Percentiles rank a stretch among this genome's conserved stretches.
Evolutionary conservation across 2,329 filamentous ascomycete species (phyloP).

Genomic region (Ophiostoma populinum): DNA sequence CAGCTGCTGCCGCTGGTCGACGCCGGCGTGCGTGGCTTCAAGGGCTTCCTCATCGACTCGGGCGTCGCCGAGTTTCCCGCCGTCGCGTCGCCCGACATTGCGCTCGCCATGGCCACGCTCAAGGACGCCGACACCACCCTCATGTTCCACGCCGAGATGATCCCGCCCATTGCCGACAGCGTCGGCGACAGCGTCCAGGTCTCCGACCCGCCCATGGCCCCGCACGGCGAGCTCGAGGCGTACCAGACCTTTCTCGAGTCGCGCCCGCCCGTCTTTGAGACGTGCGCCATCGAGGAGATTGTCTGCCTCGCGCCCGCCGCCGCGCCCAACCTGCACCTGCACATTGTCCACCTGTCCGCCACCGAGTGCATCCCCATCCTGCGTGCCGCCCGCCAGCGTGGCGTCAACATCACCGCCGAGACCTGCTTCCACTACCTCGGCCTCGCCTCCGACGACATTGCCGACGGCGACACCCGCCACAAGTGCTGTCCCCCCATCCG

Average conservation of each 20-base stretch:
- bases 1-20: constrained; percentile 68
- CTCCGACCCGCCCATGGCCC: constrained; percentile 51
- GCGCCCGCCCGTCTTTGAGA: constrained; percentile 78
- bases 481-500: constrained; percentile 94
- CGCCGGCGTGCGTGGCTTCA: constrained; percentile 84
- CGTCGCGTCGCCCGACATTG: constrained; percentile 64
- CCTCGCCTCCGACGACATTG: constrained; percentile 64
- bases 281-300: constrained; percentile 76
- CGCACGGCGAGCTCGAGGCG: constrained; percentile 52
- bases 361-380: constrained; percentile 73
- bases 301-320: constrained; percentile 64
- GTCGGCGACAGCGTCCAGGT: constrained; percentile 58
- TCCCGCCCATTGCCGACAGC: constrained; percentile 67
- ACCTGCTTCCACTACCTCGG: constrained; percentile 93
- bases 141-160: constrained; percentile 99
- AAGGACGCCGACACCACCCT: constrained; percentile 72
- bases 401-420: constrained; percentile 79
- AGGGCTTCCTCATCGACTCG: constrained; percentile 93
- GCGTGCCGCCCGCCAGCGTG: constrained; percentile 49
- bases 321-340: constrained; percentile 67
- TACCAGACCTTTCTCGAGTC: constrained; percentile 90
- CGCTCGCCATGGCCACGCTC: constrained; percentile 62
- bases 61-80: constrained; percentile 95
- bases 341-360: constrained; percentile 90
- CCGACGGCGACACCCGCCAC: constrained; percentile 74